phyloP scores from a whole-genome alignment of 2,329 filamentous ascomycete species.

The Aspergillus ruber region DNA sequence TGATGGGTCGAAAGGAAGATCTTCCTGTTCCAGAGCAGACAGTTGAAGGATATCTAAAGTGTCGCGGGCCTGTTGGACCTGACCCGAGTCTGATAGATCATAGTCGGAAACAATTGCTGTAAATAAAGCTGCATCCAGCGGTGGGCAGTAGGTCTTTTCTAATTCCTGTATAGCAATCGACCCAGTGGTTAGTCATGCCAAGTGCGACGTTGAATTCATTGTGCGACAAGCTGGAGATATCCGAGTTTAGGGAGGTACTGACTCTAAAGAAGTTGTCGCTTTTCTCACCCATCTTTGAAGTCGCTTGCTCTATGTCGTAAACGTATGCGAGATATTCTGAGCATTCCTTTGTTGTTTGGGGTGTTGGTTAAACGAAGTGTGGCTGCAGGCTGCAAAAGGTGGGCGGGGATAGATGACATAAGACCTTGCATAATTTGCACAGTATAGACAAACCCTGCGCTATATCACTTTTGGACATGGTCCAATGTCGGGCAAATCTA shows the following conservation, averaged over 20 bases:
- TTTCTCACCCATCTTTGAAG: constrained; percentile 8
- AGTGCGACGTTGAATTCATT: not conserved
- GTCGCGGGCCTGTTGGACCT: constrained; percentile 51
- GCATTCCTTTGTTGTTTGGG: constrained; percentile 3
- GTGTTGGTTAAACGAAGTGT: not conserved
- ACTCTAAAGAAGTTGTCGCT: constrained; percentile 5
- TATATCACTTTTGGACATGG: not conserved
- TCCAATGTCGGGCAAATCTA: not conserved
- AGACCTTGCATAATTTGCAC: not conserved
- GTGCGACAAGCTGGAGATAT: not conserved
- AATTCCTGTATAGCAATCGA: constrained; percentile 23
- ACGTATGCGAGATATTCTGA: not conserved
- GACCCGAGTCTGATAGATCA: constrained; percentile 50
- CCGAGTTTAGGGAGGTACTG: not conserved
- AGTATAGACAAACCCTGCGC: not conserved
- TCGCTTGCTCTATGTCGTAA: constrained; percentile 3
- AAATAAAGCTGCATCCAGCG: constrained; percentile 71
- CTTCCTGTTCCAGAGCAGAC: constrained; percentile 63
- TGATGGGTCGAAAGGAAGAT: constrained; percentile 66
- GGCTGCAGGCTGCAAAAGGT: not conserved
- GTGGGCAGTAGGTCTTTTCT: constrained; percentile 65
- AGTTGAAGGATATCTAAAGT: constrained; percentile 61
- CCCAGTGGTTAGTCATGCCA: not conserved
- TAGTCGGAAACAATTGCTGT: constrained; percentile 70
- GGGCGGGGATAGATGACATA: not conserved